Conservation (phyloP, 805 yeast genomes). For the Peterozyma toletana region DNA sequence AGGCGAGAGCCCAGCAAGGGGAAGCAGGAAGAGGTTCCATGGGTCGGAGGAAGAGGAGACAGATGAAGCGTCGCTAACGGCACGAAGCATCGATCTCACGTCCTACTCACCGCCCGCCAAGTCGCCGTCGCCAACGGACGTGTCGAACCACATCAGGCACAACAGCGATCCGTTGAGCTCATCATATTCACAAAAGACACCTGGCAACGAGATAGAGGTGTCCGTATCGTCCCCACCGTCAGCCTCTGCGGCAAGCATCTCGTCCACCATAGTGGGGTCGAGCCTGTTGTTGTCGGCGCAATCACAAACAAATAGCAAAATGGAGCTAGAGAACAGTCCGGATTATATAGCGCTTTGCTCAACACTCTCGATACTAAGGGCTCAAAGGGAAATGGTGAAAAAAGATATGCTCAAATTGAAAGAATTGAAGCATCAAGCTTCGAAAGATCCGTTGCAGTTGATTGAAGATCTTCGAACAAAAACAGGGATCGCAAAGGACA, state of each 20-base stretch:
- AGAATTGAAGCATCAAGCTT: constrained; percentile 4
- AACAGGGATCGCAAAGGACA: constrained; percentile 4
- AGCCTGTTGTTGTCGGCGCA: constrained; percentile 1
- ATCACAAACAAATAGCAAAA: constrained; percentile 2
- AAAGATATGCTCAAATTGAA: constrained; percentile 9
- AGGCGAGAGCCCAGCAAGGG: too few relatives aligned
- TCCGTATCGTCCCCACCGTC: too few relatives aligned
- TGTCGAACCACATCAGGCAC: too few relatives aligned
- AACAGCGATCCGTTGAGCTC: too few relatives aligned
- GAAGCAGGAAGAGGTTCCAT: too few relatives aligned
- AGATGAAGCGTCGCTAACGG: too few relatives aligned
- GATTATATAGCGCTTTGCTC: constrained; percentile 12
- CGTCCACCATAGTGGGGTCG: background rate
- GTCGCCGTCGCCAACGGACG: too few relatives aligned
- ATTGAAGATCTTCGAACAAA: constrained; percentile 3
- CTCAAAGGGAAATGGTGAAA: constrained; percentile 8
- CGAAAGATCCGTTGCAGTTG: constrained; percentile 8
- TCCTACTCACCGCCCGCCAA: too few relatives aligned
- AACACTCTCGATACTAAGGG: constrained; percentile 9
- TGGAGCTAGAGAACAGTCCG: constrained; percentile 8
- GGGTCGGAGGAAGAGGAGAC: too few relatives aligned
- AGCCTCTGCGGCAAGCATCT: background rate
- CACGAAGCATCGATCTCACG: background rate
- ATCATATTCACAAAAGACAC: too few relatives aligned
- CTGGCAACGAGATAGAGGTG: too few relatives aligned